Base-by-base conservation (phyloP, 2,329 filamentous ascomycete genomes). In the Aspergillus felis region DNA sequence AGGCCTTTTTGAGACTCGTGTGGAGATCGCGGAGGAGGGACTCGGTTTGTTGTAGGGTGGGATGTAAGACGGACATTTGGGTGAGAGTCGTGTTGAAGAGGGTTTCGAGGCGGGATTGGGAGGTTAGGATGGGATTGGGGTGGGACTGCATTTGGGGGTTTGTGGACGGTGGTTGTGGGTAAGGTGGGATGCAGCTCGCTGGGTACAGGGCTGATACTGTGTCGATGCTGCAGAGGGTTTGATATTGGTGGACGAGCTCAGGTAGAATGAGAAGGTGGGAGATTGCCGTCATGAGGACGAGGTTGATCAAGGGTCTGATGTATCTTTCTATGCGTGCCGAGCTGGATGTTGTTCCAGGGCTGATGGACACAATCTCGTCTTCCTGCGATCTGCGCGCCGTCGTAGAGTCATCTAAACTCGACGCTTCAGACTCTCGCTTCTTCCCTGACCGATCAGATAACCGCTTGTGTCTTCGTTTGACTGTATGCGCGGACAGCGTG, bases 241-340 rank as follows among this genome's bases (percentile, higher is more conserved):
- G 71, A 38, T 65, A 64, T 56, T 73, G 71, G 25, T 71, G 67
- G 58, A 73, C 61, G 10, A 74, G 42, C 57, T 74, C 72, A n/a
- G 72, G 72, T 17, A 74, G 58, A 29, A 74, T 57, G 46, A 74
- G 66, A 10, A 74, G 58, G 58, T 74, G 71, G 20, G 66, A 55
- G 56, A 74, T 73, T 29, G 65, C 52, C n/a, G 62, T 62, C 55
- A 69, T 51, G 38, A 73, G 61, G 25, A 70, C 35, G 12, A 61
- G 44, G 54, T 73, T 73, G 59, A 69, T 57, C 24, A 62, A 28
- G 5, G 38, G 54, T 51, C 68, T 66, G 41, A 66, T 24, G 32
- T 55, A 51, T 51, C 48, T 41, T 56, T 57, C 42, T 8, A 56
- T 35, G 27, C 56, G 50, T 22, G 29, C 20, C 6, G 44, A 12